Evolutionary conservation across 208 protist species (phyloP).

Genomic region (Histomonas meleagridis): DNA sequence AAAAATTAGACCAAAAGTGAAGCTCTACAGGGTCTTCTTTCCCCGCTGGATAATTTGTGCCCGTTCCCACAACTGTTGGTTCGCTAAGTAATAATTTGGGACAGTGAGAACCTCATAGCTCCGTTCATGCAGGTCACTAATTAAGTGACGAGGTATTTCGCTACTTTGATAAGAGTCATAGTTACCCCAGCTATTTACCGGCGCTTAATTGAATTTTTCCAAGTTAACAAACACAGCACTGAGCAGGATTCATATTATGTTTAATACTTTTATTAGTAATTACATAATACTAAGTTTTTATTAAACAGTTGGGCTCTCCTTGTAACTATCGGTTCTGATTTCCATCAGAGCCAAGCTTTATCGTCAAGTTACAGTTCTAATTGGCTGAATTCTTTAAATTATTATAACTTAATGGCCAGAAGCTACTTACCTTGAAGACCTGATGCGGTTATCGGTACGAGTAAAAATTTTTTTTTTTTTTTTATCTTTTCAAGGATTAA

Average conservation of each 20-base stretch:
- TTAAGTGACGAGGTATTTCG: conserved; percentile 69
- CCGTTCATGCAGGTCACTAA: conserved; percentile 66
- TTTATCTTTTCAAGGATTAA: background rate
- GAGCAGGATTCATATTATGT: conserved; percentile 70
- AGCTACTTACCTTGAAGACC: conserved; percentile 66
- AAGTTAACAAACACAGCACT: conserved; percentile 70
- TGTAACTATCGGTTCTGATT: conserved; percentile 62
- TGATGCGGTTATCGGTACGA: conserved; percentile 63
- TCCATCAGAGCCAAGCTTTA: conserved; percentile 64
- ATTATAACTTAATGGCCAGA: conserved; percentile 64
- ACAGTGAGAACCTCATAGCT: conserved; percentile 65
- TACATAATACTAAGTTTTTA: conserved; percentile 70
- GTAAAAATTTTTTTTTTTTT: conserved; percentile 32
- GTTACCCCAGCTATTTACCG: conserved; percentile 69
- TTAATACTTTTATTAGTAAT: conserved; percentile 50
- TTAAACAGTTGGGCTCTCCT: conserved; percentile 72
- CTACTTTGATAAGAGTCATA: conserved; percentile 74
- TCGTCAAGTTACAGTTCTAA: conserved; percentile 64
- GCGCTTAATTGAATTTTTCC: conserved; percentile 70
- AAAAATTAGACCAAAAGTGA: conserved; percentile 63
- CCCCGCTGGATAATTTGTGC: conserved; percentile 60
- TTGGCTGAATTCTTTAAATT: conserved; percentile 68
- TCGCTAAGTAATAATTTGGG: conserved; percentile 58
- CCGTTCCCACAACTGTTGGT: conserved; percentile 44
- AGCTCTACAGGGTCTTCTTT: conserved; percentile 70